Evolutionary conservation across 352 stramenopile species (phyloP), one percentile per base, ranked within the genome.

Genomic region (Pythium insidiosum): DNA sequence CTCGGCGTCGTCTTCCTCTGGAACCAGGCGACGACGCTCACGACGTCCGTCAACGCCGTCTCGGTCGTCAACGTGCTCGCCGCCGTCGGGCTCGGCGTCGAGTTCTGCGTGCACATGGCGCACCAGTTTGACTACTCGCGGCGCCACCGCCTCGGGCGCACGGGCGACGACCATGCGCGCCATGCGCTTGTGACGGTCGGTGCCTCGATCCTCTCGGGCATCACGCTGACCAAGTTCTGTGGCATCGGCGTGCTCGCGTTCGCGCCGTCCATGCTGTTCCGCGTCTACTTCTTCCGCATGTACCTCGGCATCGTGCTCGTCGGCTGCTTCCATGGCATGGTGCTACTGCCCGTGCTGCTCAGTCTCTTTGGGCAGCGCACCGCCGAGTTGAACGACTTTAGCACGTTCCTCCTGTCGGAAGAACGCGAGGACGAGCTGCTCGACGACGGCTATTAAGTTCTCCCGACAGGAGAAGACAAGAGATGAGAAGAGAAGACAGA

Each of bases 271-370:
- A 84, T 92, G 65, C 45, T 96, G 23, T 96, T 96, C 49, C 79
- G 82, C 23, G 70, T 96, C 9, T 96, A 96, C 50, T 96, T 95
- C 49, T 96, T 95, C 68, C 72, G 87, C 44, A 96, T 96, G 87
- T 96, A 96, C 58, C 62, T 94, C 55, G 70, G 69, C 20, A 93
- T 95, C 39, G 80, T 96, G 13, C 43, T 90, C 16, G 38, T 90
- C 20, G 87, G 87, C 10, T 91, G 79, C 34, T 91, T 95, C 54
- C 79, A 94, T 31, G 79, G 76, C 29, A 68, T 94, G 44, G 66
- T 78, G 20, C 47, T 94, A 39, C 44, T 94, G n/a, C 82, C 82
- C 1, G 77, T 92, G 41, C 30, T 94, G n/a, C 60, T 94, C 1
- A 85, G 71, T 48, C 56, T 90, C 1, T 71, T 85, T 59, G 75